Evolutionary conservation across 208 protist genomes (phyloP).

Genomic region (Blastocrithidia nonstop): DNA sequence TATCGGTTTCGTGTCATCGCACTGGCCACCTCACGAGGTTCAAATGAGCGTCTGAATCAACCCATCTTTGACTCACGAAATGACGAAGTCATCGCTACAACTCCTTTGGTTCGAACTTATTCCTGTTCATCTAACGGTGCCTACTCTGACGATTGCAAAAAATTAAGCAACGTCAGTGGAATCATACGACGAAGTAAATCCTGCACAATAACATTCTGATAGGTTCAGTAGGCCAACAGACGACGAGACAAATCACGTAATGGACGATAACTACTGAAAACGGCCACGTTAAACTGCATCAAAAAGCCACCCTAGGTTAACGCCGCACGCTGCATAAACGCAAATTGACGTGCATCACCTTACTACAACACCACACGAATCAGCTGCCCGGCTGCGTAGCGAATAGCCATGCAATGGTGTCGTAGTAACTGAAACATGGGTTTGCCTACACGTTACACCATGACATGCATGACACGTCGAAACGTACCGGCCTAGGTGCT

Average conservation of each 20-base stretch:
- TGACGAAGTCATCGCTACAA: conserved; percentile 31
- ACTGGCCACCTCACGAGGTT: conserved; percentile 19
- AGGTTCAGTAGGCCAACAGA: conserved; percentile 80
- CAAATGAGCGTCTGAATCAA: conserved; percentile 71
- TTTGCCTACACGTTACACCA: conserved; percentile 55
- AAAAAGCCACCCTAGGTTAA: conserved; percentile 79
- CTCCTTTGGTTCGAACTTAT: conserved; percentile 21
- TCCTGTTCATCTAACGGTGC: conserved; percentile 37
- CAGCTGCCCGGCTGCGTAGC: conserved; percentile 73
- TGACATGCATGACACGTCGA: conserved; percentile 24
- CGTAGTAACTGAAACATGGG: conserved; percentile 63
- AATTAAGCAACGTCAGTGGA: conserved; percentile 66
- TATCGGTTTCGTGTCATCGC: too few species aligned
- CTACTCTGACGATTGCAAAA: conserved; percentile 62
- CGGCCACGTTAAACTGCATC: conserved; percentile 70
- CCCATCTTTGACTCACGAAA: conserved; percentile 51
- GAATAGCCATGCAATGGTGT: conserved; percentile 67
- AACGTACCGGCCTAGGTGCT: conserved; percentile 71
- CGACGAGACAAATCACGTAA: conserved; percentile 68
- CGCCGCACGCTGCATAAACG: conserved; percentile 62
- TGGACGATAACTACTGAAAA: conserved; percentile 15
- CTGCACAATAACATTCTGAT: conserved; percentile 50
- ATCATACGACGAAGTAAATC: conserved; percentile 82
- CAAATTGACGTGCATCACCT: conserved; percentile 66
- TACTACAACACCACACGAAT: conserved; percentile 86